Evolutionary conservation across 495 filamentous ascomycete species (phyloP), one percentile per base, ranked within the genome.

Genomic region (Daldinia vernicosa): DNA sequence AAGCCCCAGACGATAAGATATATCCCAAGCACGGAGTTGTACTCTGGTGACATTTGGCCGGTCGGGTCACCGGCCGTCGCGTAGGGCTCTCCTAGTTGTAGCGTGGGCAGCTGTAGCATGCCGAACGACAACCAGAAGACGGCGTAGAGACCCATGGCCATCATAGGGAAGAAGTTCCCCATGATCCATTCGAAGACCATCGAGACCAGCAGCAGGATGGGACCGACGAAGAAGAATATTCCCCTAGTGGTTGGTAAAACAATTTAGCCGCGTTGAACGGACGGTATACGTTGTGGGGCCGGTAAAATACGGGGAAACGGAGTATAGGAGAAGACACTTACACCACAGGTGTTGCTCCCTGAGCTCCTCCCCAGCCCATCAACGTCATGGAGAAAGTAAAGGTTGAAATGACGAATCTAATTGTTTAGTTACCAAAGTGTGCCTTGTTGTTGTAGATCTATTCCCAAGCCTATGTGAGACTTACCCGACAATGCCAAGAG

Each of bases 101-200:
- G 80, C 1, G 82, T 84, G 1, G 86, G 86, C 1, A 86, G 79
- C 53, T 87, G 80, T 1, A 88, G 74, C 50, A 87, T 63, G 24
- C 84, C 86, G 60, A 88, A 86, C 8, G 82, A 84, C 8, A 85
- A 70, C 85, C 85, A 87, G 75, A 87, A 88, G 27, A 87, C 86
- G 45, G 81, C 74, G 63, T 87, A 88, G 30, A 88, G 79, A 8
- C 85, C 84, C 81, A 84, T 84, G 19, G 85, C 83, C 81, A 87
- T 87, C 86, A 88, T 83, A 15, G 81, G 77, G 61, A 85, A 84
- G 80, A 86, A 86, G 69, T 85, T 85, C 3, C 80, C 81, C 79
- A 84, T 80, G 43, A 85, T 79, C 82, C 83, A 85, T 63, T 85
- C 81, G 69, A 83, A 84, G 15, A 86, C 79, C 74, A 82, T 82